phyloP scores from a whole-genome alignment of 2,329 filamentous ascomycete species.

The Colletotrichum liriopes region DNA sequence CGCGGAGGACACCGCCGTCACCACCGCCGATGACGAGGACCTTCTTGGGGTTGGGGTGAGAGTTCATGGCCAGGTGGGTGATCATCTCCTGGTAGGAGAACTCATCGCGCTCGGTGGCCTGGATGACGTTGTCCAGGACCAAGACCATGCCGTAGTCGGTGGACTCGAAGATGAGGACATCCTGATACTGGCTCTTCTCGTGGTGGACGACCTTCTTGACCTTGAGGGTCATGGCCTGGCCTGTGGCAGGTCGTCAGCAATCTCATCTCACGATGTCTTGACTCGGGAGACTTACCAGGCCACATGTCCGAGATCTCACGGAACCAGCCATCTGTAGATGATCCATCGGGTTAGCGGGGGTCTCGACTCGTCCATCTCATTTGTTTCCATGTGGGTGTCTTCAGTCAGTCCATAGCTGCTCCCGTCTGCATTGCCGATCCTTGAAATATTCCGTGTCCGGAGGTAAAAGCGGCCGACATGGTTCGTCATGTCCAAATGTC shows the following conservation, averaged over 20 bases:
- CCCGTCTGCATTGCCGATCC: constrained; percentile 21
- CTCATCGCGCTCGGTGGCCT: constrained; percentile 98
- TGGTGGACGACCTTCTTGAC: constrained; percentile 99
- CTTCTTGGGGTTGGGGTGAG: constrained; percentile 98
- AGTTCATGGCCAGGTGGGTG: constrained; percentile 97
- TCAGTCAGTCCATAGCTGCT: constrained; percentile 9
- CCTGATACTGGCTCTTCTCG: constrained; percentile 99
- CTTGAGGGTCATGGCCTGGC: constrained; percentile 98
- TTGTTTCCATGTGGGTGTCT: constrained; percentile 17
- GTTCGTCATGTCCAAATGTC: constrained; percentile 4
- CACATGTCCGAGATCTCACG: constrained; percentile 99
- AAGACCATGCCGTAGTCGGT: constrained; percentile 97
- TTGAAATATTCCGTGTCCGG: constrained; percentile 10
- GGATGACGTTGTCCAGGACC: constrained; percentile 98
- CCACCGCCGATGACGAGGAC: constrained; percentile 98
- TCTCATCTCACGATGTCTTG: constrained; percentile 5
- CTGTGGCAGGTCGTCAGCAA: constrained; percentile 55
- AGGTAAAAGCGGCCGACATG: constrained; percentile 1
- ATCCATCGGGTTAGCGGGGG: constrained; percentile 17
- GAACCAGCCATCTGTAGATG: constrained; percentile 94
- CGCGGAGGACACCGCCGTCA: constrained; percentile 96
- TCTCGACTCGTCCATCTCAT: constrained; percentile 9
- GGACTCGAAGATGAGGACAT: constrained; percentile 98
- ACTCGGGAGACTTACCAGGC: constrained; percentile 71
- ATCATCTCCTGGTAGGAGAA: constrained; percentile 99